Conservation (phyloP, 768 basidiomycete species). For the Podaxis sp. region DNA sequence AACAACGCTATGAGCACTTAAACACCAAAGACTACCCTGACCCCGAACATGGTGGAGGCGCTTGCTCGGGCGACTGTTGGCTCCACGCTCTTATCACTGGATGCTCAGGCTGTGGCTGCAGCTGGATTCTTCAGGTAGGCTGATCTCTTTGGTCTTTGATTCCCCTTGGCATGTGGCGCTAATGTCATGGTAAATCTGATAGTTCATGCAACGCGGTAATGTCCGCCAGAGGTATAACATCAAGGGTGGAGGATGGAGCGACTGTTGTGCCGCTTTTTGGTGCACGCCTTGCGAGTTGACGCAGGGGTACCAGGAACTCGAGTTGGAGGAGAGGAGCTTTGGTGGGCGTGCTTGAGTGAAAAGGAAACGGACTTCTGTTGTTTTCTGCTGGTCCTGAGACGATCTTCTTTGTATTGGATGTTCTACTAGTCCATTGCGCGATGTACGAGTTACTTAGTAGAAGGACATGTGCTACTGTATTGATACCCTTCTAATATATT, state of each 20-base stretch:
- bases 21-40: conserved; percentile 34
- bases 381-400: too few species aligned
- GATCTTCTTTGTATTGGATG: neutral
- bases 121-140: conserved; percentile 42
- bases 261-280: conserved; percentile 39
- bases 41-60: conserved; percentile 32
- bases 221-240: conserved; percentile 46
- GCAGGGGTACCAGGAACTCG: conserved; percentile 48
- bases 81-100: conserved; percentile 32
- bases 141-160: neutral
- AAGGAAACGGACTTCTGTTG: neutral
- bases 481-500: neutral
- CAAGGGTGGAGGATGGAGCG: conserved; percentile 40
- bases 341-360: conserved; percentile 6
- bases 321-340: conserved; percentile 44
- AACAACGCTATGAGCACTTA: conserved; percentile 40
- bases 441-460: neutral
- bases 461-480: neutral
- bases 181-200: neutral
- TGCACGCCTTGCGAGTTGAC: conserved; percentile 48
- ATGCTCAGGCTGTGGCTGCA: conserved; percentile 31
- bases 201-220: conserved; percentile 36
- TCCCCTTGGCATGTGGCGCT: neutral
- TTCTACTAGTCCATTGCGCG: too few species aligned
- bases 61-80: conserved; percentile 36